Base-by-base conservation (phyloP, 2,329 filamentous ascomycete species). In the Colletotrichum sp. region DNA sequence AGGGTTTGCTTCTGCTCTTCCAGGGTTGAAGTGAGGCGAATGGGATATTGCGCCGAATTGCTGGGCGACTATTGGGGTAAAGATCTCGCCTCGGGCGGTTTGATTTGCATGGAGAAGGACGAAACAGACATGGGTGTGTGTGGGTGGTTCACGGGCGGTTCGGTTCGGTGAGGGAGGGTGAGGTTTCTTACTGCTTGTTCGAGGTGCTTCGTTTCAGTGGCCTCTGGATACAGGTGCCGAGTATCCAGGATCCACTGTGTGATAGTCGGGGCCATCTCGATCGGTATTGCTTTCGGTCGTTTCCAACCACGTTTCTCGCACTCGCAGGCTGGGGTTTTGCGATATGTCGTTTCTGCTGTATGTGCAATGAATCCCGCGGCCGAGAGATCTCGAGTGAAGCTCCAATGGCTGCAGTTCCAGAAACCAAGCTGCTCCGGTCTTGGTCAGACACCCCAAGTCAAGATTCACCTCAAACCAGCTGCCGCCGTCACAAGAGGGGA, bases 201-300 rank as follows among this genome's bases (percentile, higher is more conserved):
- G 39, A 90, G 86, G 32, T 91, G 83, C 39, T 83, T 83, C 15
- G 90, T 91, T 80, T 87, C 83, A 62, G 80, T 82, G 27, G 87
- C 89, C 70, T 83, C 83, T n/a, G 90, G 88, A 89, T 90, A 93
- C 67, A 93, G 85, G 5, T 82, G 78, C 48, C 91, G 86, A 5
- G 92, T 93, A 83, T 93, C 91, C 48, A 93, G 83, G 71, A 92
- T 84, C 90, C 91, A 93, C 83, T 92, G 90, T 75, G 92, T 85
- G 66, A 92, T 84, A 62, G 84, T 81, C 3, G 85, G 83, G 32
- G 77, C 62, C 56, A 76, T 76, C 58, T 76, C 60, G 56, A 73
- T 62, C 62, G 61, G 56, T 48, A 62, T 64, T 62, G 34, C 64
- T 64, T 71, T 67, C 55, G 43, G 32, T 65, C 6, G 76, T 66